Evolutionary conservation across 441 rosid genomes (phyloP).

Genomic region (Mallotus repandus): DNA sequence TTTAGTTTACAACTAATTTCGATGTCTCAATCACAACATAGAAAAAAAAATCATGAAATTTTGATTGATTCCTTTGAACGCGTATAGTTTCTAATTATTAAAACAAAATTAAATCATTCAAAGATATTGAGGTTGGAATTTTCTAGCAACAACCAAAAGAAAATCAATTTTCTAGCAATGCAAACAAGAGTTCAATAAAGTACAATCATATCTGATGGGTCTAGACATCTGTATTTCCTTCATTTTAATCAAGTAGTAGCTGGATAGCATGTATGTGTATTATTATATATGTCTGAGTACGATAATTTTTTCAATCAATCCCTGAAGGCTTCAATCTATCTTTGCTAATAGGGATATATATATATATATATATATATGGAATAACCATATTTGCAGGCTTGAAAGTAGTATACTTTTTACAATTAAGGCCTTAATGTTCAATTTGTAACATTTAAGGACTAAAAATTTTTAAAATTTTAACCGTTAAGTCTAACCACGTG

Average conservation of each 20-base stretch:
- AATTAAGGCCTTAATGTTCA: no score
- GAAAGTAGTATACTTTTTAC: no score
- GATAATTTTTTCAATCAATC: no score
- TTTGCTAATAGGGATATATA: not conserved
- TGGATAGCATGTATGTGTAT: not conserved
- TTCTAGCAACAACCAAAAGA: constrained; percentile 26
- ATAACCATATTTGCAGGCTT: no score
- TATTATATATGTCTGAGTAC: not conserved
- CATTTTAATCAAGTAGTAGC: not conserved
- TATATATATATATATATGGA: no score
- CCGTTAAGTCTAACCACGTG: no score
- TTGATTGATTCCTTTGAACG: constrained; percentile 16
- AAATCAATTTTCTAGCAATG: not conserved
- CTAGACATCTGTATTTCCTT: not conserved
- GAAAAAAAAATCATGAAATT: not conserved
- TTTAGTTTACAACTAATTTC: not conserved
- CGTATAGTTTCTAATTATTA: not conserved
- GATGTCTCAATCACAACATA: not conserved
- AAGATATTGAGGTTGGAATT: constrained; percentile 36
- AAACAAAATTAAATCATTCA: constrained; percentile 24
- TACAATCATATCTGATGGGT: constrained; percentile 1
- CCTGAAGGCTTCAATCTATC: not conserved
- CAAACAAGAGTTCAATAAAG: no score
- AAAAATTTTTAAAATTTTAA: no score
- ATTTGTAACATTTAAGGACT: no score